Evolutionary conservation across 2,329 filamentous ascomycete species (phyloP), one percentile per base, ranked within the genome.

Genomic region (Paradendryphiella salina): DNA sequence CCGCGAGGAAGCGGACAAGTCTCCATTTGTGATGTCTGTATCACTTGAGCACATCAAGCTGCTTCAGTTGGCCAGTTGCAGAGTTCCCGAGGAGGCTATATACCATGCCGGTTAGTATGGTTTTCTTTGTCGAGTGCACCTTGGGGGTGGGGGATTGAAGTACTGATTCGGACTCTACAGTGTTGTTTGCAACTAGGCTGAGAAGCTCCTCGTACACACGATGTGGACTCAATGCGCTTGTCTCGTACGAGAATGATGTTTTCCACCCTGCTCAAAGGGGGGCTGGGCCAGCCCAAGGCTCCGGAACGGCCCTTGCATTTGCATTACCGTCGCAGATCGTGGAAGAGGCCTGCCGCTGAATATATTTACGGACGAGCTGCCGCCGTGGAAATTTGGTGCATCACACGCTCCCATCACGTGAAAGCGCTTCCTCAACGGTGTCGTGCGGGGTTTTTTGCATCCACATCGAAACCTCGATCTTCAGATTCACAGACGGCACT

Each of bases 1-100:
- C 69, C 65, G 66, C 57, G 57, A 59, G 61, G 56, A 61, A 62
- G 60, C 60, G 57, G 59, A 49, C 50, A 50, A 38, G 20, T 26
- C 66, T 64, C 51, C 38, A 59, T 71, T 56, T 64, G 64, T 54
- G 46, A 57, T 50, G 29, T 20, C 29, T 46, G 70, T 72, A 51
- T 55, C 50, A 72, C 68, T 60, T 38, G 47, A 35, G 46, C 46
- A 56, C 51, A 54, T 29, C 52, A 43, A 46, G 39, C 41, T 51
- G 59, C 54, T 53, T 38, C 45, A 64, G 56, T 29, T 41, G 51
- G 58, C 47, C 49, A 18, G 59, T 59, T 65, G 54, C 60, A 65
- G 56, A 49, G 50, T 44, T 38, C 23, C 46, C 38, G 39, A 54
- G 50, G 50, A 52, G 46, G 36, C 31, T 39, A 28, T 33, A 50